Evolutionary conservation across 176 grass and related monocot genomes (phyloP).

Genomic region (Rhynchospora tenuis): DNA sequence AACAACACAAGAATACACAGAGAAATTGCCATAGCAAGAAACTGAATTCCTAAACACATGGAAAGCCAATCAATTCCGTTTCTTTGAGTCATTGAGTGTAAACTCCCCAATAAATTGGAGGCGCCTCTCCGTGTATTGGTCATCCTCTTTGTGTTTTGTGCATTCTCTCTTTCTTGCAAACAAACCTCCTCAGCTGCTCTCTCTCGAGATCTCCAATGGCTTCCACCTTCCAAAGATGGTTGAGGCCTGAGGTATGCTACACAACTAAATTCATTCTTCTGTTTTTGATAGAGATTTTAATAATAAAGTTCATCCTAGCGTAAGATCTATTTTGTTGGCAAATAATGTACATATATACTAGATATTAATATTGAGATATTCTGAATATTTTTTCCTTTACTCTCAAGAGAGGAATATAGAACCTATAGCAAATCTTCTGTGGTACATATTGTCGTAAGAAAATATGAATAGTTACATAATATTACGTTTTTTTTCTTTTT

Average conservation of each 20-base stretch:
- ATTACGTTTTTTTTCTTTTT: neutral
- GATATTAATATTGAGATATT: neutral
- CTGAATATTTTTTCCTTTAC: neutral
- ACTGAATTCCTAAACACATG: constrained; percentile 2
- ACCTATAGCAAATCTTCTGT: neutral
- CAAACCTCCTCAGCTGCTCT: neutral
- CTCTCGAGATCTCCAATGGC: constrained; percentile 24
- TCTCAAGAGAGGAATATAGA: neutral
- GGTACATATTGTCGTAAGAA: neutral
- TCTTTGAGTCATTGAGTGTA: neutral
- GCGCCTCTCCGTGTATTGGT: neutral
- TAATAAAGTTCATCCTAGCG: neutral
- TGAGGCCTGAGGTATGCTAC: constrained; percentile 30
- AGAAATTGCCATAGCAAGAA: neutral
- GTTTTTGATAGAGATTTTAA: neutral
- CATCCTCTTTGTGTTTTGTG: constrained; percentile 11
- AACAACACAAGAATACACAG: neutral
- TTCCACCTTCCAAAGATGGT: constrained; percentile 27
- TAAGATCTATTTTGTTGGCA: neutral
- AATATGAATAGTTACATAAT: neutral
- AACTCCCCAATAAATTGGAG: constrained; percentile 14
- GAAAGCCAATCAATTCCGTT: constrained; percentile 14
- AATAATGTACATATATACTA: neutral
- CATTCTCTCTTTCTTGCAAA: constrained; percentile 6
- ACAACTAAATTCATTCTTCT: neutral